Conservation (phyloP, 1,139 yeast species). For the Debaryomyces singareniensis region DNA sequence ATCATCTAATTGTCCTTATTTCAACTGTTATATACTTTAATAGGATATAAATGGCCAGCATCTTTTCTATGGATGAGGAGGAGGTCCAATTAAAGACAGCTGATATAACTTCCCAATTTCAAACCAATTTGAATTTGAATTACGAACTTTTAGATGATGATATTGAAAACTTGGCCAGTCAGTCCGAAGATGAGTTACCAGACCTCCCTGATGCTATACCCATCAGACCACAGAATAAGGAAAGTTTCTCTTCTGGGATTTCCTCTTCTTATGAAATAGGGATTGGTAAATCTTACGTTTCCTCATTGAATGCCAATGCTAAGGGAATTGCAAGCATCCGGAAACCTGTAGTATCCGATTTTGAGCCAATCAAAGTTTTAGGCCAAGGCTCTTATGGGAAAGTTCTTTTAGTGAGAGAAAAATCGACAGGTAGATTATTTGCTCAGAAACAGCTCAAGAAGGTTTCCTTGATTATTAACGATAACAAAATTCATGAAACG, state of each 20-base stretch:
- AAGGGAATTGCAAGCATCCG: background rate
- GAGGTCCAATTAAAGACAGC: too few species aligned
- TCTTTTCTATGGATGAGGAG: slow-evolving; percentile 1
- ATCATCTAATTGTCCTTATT: too few species aligned
- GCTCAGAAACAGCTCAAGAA: slow-evolving; percentile 89
- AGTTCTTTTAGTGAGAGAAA: slow-evolving; percentile 71
- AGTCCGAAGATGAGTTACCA: background rate
- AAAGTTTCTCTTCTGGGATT: background rate
- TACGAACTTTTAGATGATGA: background rate
- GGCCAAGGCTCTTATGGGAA: slow-evolving; percentile 93
- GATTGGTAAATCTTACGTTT: slow-evolving; percentile 20
- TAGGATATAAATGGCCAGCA: background rate
- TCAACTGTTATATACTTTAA: too few species aligned
- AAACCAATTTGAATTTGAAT: background rate
- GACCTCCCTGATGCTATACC: background rate
- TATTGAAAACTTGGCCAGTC: background rate
- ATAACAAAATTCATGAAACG: slow-evolving; percentile 27
- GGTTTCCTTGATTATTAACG: slow-evolving; percentile 46
- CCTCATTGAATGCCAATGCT: slow-evolving; percentile 12
- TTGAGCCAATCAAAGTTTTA: slow-evolving; percentile 71
- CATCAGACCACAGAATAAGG: background rate
- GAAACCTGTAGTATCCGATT: slow-evolving; percentile 47
- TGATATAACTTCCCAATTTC: background rate
- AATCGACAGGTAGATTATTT: slow-evolving; percentile 58
- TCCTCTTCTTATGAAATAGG: slow-evolving; percentile 17